Percentiles rank a stretch among this genome's conserved stretches.
Conservation (phyloP, 345 rosid species). For the Alliaria petiolata region DNA sequence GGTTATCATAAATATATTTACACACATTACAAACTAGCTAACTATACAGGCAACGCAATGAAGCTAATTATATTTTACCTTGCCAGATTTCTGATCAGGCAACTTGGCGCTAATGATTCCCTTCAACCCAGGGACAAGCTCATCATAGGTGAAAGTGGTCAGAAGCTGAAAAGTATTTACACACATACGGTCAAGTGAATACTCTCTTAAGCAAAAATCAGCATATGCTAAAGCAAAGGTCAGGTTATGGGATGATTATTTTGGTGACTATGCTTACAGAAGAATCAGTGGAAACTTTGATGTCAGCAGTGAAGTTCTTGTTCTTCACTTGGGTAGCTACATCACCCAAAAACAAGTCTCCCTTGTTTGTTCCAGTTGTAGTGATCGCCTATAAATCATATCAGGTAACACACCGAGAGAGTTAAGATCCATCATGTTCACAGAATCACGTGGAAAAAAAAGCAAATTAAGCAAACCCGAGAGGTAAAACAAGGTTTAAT, state of each 20-base stretch:
- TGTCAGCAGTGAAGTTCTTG: conserved; percentile 81
- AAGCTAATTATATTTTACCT: conserved; percentile 34
- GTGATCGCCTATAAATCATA: conserved; percentile 58
- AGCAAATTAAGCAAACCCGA: not conserved
- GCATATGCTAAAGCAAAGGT: not conserved
- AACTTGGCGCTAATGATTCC: conserved; percentile 68
- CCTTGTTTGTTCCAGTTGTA: conserved; percentile 72
- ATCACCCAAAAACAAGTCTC: conserved; percentile 74
- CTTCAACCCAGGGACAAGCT: conserved; percentile 91
- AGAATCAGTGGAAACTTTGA: conserved; percentile 81
- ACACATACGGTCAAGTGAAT: not conserved
- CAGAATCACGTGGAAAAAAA: not conserved
- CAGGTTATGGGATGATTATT: not conserved
- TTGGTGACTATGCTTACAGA: conserved; percentile 44
- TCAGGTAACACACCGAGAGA: no score
- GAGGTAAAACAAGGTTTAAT: no score
- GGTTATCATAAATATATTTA: no score
- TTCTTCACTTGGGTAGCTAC: conserved; percentile 81
- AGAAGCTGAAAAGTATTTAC: conserved; percentile 42
- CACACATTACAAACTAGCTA: not conserved
- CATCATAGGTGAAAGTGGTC: conserved; percentile 83
- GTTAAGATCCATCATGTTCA: not conserved
- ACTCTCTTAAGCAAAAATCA: no score
- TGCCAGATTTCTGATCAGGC: conserved; percentile 96
- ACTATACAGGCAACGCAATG: not conserved